Base-by-base conservation (phyloP, 2,329 filamentous ascomycete genomes). In the Diplodia intermedia region DNA sequence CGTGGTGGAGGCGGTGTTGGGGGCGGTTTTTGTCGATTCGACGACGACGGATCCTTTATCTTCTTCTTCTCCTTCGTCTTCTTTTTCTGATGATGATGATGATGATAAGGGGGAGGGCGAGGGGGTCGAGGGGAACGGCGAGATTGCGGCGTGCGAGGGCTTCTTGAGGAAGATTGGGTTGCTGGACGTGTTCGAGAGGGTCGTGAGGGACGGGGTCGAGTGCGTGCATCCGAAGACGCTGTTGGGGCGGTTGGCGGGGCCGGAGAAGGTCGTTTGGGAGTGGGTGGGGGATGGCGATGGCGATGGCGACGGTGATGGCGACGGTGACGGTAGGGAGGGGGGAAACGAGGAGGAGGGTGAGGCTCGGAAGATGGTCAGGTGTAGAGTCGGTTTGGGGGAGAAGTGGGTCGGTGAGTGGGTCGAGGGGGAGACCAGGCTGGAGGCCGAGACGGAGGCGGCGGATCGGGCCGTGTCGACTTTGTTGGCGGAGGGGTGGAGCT, bases 1-100 rank as follows among this genome's bases (percentile, higher is more conserved):
- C 76, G 80, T 97, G 8, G 83, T 97, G 11, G 94, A 98, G 80
- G 87, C 88, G 38, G 76, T 96, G 0, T 78, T 98, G 0, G 94
- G 92, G 0, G 94, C 93, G 0, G 84, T 97, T 0, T 97, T 91
- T 83, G 82, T 97, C 23, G 95, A 98, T 76, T 91, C 85, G 12
- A 56, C 38, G 12, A 56, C 38, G 73, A 71, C 0, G 72, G 84
- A n/a, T 7, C 5, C 2, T 47, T n/a, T 18, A 7, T n/a, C n/a
- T 18, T n/a, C 43, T 20, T 3, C 18, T 20, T 3, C 6, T 11
- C 3, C 43, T 47, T 1, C 6, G 11, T 8, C 43, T 47, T 8
- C n/a, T 7, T n/a, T 18, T 47, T 2, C 18, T 8, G 18, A 6
- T n/a, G 40, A 7, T n/a, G 18, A 3, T 47, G n/a, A n/a, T n/a